Conservation (phyloP, 495 filamentous ascomycete genomes). For the Aspergillus sclerotioniger region DNA sequence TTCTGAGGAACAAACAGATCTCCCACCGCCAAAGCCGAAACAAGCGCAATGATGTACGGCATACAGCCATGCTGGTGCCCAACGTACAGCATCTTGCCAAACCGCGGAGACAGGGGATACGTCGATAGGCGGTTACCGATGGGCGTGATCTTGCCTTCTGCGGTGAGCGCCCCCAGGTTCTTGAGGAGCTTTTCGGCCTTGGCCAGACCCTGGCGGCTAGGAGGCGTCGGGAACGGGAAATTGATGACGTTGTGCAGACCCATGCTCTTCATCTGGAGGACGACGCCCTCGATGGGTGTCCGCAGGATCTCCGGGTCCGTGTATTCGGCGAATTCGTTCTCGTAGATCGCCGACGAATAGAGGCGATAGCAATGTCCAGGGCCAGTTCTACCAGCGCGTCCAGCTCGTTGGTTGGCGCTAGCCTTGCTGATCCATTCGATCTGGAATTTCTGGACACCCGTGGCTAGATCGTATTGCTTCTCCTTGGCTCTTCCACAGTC, state of each 20-base stretch:
- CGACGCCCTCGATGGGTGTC: slow-evolving; percentile 89
- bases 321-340: slow-evolving; percentile 84
- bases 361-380: slow-evolving; percentile 94
- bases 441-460: slow-evolving; percentile 93
- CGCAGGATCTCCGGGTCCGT: slow-evolving; percentile 84
- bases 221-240: slow-evolving; percentile 97
- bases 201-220: slow-evolving; percentile 71
- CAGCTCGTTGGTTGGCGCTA: slow-evolving; percentile 86
- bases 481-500: slow-evolving; percentile 92
- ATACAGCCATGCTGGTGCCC: slow-evolving; percentile 81
- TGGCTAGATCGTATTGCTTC: slow-evolving; percentile 76
- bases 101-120: slow-evolving; percentile 87
- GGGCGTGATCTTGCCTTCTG: slow-evolving; percentile 69
- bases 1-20: slow-evolving; percentile 86
- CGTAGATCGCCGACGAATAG: slow-evolving; percentile 92
- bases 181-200: slow-evolving; percentile 84
- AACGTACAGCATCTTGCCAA: slow-evolving; percentile 84
- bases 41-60: slow-evolving; percentile 83
- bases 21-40: slow-evolving; percentile 82
- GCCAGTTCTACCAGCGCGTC: slow-evolving; percentile 92
- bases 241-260: slow-evolving; percentile 85
- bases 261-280: slow-evolving; percentile 95
- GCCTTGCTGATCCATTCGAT: slow-evolving; percentile 98
- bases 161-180: slow-evolving; percentile 66
- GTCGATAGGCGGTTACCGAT: slow-evolving; percentile 77